Percentiles rank a stretch among this genome's conserved stretches.
Evolutionary conservation across 1,284 basidiomycete species (phyloP).

Genomic region (Boletus smithii): DNA sequence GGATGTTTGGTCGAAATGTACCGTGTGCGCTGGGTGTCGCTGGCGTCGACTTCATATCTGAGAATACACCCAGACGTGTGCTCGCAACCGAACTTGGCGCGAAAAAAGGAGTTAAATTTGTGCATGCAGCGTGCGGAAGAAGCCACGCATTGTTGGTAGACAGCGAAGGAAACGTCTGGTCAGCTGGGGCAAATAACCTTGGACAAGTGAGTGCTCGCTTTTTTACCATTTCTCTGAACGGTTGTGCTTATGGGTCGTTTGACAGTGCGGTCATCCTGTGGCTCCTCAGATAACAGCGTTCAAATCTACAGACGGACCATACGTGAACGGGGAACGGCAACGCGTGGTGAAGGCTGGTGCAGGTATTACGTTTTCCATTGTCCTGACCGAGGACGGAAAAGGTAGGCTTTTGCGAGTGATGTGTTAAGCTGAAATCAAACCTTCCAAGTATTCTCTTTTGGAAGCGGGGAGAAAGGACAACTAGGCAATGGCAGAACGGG

Average conservation of each 20-base stretch:
- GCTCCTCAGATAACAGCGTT: slow-evolving; percentile 65
- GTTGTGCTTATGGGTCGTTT: slow-evolving; percentile 14
- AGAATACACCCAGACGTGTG: slow-evolving; percentile 67
- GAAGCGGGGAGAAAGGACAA: slow-evolving; percentile 91
- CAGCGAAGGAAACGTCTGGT: slow-evolving; percentile 79
- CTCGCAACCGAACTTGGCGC: slow-evolving; percentile 63
- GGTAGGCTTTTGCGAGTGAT: slow-evolving; percentile 38
- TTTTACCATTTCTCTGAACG: background rate
- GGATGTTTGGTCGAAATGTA: slow-evolving; percentile 83
- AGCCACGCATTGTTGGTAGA: slow-evolving; percentile 83
- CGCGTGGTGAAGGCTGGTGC: slow-evolving; percentile 72
- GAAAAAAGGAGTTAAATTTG: slow-evolving; percentile 60
- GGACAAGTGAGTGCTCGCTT: slow-evolving; percentile 62
- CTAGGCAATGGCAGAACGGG: slow-evolving; percentile 89
- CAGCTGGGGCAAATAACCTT: slow-evolving; percentile 77
- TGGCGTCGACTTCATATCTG: slow-evolving; percentile 58
- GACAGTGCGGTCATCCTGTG: slow-evolving; percentile 67
- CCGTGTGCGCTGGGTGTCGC: slow-evolving; percentile 55
- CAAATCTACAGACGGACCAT: slow-evolving; percentile 58
- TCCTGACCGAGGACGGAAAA: slow-evolving; percentile 78
- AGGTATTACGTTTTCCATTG: slow-evolving; percentile 80
- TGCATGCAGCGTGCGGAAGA: slow-evolving; percentile 79
- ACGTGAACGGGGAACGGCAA: slow-evolving; percentile 54
- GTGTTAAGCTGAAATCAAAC: slow-evolving; percentile 8
- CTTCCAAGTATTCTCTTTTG: slow-evolving; percentile 75